Evolutionary conservation across 2,329 filamentous ascomycete species (phyloP).

Genomic region (Alternaria atra): DNA sequence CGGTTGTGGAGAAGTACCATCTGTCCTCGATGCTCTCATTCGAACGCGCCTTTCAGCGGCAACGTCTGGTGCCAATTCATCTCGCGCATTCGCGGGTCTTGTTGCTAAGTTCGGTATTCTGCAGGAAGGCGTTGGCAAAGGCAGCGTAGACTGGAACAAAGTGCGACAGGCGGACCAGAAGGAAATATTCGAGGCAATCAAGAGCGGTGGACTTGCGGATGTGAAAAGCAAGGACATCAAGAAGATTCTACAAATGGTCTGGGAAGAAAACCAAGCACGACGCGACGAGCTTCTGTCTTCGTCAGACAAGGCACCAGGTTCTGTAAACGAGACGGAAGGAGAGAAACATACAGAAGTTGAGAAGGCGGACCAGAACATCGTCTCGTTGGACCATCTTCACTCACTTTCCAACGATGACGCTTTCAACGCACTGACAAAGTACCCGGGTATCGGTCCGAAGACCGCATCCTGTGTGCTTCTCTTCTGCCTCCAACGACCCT

Average conservation of each 20-base stretch:
- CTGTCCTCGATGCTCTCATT: slow-evolving; percentile 70
- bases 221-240: slow-evolving; percentile 78
- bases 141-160: slow-evolving; percentile 78
- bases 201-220: slow-evolving; percentile 73
- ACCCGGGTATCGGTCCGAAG: slow-evolving; percentile 72
- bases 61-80: slow-evolving; percentile 68
- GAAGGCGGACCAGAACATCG: slow-evolving; percentile 65
- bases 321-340: slow-evolving; percentile 56
- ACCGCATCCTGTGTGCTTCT: slow-evolving; percentile 71
- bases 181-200: slow-evolving; percentile 74
- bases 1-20: slow-evolving; percentile 74
- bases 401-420: slow-evolving; percentile 64
- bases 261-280: slow-evolving; percentile 71
- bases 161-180: slow-evolving; percentile 67
- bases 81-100: slow-evolving; percentile 71
- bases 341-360: slow-evolving; percentile 67
- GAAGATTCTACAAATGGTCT: slow-evolving; percentile 74
- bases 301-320: slow-evolving; percentile 51
- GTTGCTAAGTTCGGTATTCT: slow-evolving; percentile 71
- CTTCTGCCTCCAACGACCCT: slow-evolving; percentile 70
- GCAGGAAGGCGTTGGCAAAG: slow-evolving; percentile 70
- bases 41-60: slow-evolving; percentile 70
- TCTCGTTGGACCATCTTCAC: slow-evolving; percentile 72
- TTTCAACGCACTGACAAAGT: slow-evolving; percentile 65
- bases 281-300: slow-evolving; percentile 57